Evolutionary conservation across 805 yeast genomes (phyloP).

Genomic region (Lachancea nothofagi): DNA sequence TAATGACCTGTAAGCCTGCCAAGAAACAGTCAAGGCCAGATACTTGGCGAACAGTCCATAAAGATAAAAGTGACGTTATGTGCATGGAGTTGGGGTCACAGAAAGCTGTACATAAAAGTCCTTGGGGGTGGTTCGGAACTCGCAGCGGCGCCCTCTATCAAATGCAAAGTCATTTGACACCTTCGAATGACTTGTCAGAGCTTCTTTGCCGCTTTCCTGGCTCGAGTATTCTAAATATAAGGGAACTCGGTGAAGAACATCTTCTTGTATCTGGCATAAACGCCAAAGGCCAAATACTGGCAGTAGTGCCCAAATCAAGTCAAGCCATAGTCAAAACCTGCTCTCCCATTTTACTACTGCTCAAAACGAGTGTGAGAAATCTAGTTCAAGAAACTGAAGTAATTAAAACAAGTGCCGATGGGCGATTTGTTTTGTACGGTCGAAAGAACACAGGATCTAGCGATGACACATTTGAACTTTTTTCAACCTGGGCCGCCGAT

Average conservation of each 20-base stretch:
- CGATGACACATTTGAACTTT: constrained; percentile 21
- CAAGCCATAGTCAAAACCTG: neutral
- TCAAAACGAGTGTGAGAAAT: constrained; percentile 17
- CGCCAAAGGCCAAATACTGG: neutral
- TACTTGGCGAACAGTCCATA: neutral
- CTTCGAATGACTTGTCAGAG: neutral
- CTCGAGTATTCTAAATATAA: constrained; percentile 2
- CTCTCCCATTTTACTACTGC: constrained; percentile 5
- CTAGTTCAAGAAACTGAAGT: constrained; percentile 20
- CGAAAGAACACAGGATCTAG: constrained; percentile 9
- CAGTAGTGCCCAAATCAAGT: neutral
- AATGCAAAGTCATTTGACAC: neutral
- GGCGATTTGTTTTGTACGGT: constrained; percentile 23
- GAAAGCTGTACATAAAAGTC: neutral
- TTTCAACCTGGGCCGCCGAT: constrained; percentile 14
- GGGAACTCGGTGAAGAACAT: neutral
- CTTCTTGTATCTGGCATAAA: constrained; percentile 3
- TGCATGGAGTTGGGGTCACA: neutral
- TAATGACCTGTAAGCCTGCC: neutral
- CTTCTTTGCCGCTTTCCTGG: neutral
- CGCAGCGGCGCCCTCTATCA: constrained; percentile 3
- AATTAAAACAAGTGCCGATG: constrained; percentile 16
- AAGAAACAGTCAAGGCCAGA: neutral
- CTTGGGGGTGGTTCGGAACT: constrained; percentile 5
- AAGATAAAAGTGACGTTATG: constrained; percentile 3